Percentiles rank a stretch among this genome's conserved stretches.
These are phyloP conservation scores for Lactuca saligna DNA, from an alignment of 129 eudicot genomes.

Conservation along the genomic window DNA sequence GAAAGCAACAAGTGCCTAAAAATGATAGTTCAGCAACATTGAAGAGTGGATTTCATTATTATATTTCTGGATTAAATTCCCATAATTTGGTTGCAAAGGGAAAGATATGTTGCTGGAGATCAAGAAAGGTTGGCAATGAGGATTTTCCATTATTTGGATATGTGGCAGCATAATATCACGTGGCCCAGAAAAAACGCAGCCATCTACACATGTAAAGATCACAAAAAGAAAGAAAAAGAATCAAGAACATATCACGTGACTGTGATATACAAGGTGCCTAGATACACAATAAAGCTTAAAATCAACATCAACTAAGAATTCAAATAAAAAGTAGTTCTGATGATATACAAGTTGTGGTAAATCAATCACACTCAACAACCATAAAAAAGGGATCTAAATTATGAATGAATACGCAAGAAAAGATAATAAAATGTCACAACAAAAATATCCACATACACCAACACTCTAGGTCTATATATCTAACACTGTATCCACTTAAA, in stretches of 20 bases:
- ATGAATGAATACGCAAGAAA: neutral
- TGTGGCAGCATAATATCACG: conserved; percentile 36
- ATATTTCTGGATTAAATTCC: neutral
- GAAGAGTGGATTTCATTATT: conserved; percentile 18
- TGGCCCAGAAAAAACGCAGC: conserved; percentile 37
- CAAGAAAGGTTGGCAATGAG: conserved; percentile 31
- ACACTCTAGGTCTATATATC: no score
- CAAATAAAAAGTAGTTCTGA: neutral
- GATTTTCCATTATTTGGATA: conserved; percentile 16
- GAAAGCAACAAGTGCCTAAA: conserved; percentile 11
- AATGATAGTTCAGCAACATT: conserved; percentile 5
- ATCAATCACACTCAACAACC: neutral
- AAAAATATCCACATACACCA: neutral
- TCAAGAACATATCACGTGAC: conserved; percentile 30
- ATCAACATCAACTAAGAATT: conserved; percentile 5
- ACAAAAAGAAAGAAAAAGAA: conserved; percentile 23
- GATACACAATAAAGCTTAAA: conserved; percentile 6
- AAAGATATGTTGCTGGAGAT: conserved; percentile 25
- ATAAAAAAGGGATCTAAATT: neutral
- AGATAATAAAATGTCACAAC: neutral
- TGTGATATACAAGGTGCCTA: conserved; percentile 25
- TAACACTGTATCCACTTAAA: no score
- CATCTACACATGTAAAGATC: conserved; percentile 51
- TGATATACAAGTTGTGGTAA: neutral
- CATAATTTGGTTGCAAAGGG: conserved; percentile 15